Evolutionary conservation across 108 stramenopile genomes (phyloP).

Genomic region (Thalassiosira profunda): DNA sequence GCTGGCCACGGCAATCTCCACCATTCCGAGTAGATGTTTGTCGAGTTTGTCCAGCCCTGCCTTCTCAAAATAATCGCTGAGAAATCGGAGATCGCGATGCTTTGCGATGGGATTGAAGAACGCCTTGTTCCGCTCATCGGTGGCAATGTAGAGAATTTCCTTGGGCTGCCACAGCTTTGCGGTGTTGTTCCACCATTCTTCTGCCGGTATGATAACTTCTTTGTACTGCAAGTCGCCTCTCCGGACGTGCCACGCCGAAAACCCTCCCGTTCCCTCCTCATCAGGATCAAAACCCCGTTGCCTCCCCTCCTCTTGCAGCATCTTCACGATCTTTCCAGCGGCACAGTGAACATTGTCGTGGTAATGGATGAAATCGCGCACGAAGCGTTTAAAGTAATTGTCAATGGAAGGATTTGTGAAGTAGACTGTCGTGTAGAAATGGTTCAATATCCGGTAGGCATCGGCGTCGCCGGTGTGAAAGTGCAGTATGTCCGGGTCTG

Average conservation of each 20-base stretch:
- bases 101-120: conserved; percentile 84
- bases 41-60: conserved; percentile 74
- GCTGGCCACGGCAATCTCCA: conserved; percentile 90
- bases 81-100: conserved; percentile 72
- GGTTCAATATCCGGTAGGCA: conserved; percentile 75
- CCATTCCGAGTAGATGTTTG: conserved; percentile 91
- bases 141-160: conserved; percentile 84
- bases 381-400: conserved; percentile 83
- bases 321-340: conserved; percentile 87
- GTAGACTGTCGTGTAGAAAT: conserved; percentile 81
- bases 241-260: conserved; percentile 86
- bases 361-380: conserved; percentile 89
- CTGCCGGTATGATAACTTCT: conserved; percentile 74
- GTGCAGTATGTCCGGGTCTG: conserved; percentile 58
- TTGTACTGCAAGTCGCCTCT: conserved; percentile 91
- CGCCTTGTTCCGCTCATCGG: conserved; percentile 87
- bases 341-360: conserved; percentile 87
- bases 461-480: conserved; percentile 61
- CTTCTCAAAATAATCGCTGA: conserved; percentile 76
- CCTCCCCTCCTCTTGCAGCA: conserved; percentile 64
- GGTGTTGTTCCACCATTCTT: conserved; percentile 81
- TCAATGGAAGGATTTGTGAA: conserved; percentile 81
- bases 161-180: conserved; percentile 68
- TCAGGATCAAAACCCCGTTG: conserved; percentile 55
- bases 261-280: conserved; percentile 75